phyloP scores from a whole-genome alignment of 148 eudicot genomes.

The Camellia japonica region DNA sequence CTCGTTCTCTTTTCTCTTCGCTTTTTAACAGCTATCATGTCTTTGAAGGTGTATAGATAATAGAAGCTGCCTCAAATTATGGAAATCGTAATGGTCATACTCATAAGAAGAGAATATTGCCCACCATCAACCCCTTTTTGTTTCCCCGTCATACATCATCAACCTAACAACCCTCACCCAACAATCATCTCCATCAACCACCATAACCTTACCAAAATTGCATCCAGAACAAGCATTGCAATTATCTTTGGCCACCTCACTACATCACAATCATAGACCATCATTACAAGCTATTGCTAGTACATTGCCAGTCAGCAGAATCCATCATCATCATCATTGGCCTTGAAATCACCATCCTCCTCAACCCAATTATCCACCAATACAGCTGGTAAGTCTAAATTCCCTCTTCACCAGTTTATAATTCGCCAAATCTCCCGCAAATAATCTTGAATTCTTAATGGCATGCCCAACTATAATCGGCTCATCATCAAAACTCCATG shows the following conservation, averaged over 20 bases:
- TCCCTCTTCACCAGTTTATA: too few relatives aligned
- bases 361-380: too few relatives aligned
- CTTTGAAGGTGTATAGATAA: background rate
- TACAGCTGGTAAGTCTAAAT: too few relatives aligned
- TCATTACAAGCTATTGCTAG: background rate
- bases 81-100: background rate
- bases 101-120: background rate
- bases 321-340: background rate
- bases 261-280: conserved; percentile 3
- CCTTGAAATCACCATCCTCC: background rate
- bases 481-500: background rate
- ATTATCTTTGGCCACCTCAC: background rate
- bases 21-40: background rate
- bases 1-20: background rate
- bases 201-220: background rate
- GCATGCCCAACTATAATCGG: background rate
- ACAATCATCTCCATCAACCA: background rate
- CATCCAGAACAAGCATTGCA: background rate
- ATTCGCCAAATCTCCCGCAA: background rate
- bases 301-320: conserved; percentile 2
- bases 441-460: background rate
- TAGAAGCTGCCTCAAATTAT: background rate
- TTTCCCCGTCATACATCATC: too few relatives aligned
- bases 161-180: too few relatives aligned
- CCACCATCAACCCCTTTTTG: background rate